Evolutionary conservation across 352 stramenopile genomes (phyloP).

Genomic region (Phytophthora megakarya): DNA sequence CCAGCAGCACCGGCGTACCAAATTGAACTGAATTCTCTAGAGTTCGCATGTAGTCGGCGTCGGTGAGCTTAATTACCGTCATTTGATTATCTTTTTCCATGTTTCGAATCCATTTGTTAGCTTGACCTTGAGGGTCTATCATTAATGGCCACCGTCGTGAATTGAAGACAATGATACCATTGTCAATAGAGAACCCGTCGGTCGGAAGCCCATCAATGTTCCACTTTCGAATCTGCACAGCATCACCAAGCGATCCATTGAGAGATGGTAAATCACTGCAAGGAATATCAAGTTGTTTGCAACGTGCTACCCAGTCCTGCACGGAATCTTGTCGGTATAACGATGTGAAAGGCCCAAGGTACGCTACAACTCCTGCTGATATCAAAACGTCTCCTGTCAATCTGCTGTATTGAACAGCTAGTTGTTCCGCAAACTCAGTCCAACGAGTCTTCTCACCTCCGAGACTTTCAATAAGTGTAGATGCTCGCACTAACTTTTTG

Average conservation of each 20-base stretch:
- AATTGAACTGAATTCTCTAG: constrained; percentile 94
- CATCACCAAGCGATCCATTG: constrained; percentile 88
- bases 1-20: constrained; percentile 90
- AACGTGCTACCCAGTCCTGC: constrained; percentile 76
- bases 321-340: constrained; percentile 83
- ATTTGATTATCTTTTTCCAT: constrained; percentile 92
- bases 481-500: constrained; percentile 92
- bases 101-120: constrained; percentile 96
- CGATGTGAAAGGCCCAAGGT: constrained; percentile 93
- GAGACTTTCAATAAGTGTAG: constrained; percentile 92
- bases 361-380: constrained; percentile 91
- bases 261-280: constrained; percentile 88
- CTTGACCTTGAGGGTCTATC: constrained; percentile 95
- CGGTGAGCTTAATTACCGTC: constrained; percentile 94
- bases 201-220: constrained; percentile 95
- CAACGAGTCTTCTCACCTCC: constrained; percentile 93
- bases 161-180: constrained; percentile 95
- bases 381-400: constrained; percentile 93
- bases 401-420: constrained; percentile 86
- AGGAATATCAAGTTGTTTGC: constrained; percentile 80
- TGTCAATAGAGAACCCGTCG: constrained; percentile 94
- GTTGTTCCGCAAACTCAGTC: constrained; percentile 86
- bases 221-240: constrained; percentile 93
- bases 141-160: constrained; percentile 94
- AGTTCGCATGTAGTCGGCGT: constrained; percentile 92